phyloP scores from a whole-genome alignment of 2,329 filamentous ascomycete species.

The Diaporthe caulivora region DNA sequence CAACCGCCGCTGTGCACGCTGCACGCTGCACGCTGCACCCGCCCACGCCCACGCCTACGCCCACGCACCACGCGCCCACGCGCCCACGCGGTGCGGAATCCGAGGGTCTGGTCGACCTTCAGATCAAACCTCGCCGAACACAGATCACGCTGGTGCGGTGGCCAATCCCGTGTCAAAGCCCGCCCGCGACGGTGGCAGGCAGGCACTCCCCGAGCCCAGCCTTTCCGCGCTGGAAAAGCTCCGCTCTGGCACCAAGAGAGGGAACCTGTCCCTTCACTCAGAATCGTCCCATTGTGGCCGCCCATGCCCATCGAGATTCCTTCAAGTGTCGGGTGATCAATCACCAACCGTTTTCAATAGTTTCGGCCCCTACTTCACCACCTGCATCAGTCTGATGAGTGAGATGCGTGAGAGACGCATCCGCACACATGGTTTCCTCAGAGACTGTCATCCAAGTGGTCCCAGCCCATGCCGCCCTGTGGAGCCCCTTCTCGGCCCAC shows the following conservation, averaged over 20 bases:
- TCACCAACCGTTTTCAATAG: constrained; percentile 38
- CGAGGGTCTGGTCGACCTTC: constrained; percentile 32
- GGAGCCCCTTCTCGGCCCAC: constrained; percentile 37
- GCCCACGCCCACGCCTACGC: background rate
- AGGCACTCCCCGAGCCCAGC: constrained; percentile 28
- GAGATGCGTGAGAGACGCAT: constrained; percentile 40
- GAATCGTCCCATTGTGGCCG: constrained; percentile 24
- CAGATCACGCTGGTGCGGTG: constrained; percentile 32
- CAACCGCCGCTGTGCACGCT: constrained; percentile 25
- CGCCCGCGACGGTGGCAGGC: constrained; percentile 31
- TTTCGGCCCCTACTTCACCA: constrained; percentile 39
- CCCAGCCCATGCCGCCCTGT: constrained; percentile 38
- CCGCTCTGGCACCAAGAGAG: constrained; percentile 33
- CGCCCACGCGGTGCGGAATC: constrained; percentile 27
- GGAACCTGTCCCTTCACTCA: constrained; percentile 27
- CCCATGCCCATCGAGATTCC: constrained; percentile 31
- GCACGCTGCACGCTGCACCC: background rate
- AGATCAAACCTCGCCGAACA: constrained; percentile 33
- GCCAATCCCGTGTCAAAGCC: constrained; percentile 34
- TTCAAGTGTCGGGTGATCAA: constrained; percentile 37
- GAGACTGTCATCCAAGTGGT: constrained; percentile 37
- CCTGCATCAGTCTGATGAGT: constrained; percentile 39
- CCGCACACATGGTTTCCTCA: constrained; percentile 39
- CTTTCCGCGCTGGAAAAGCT: constrained; percentile 32
- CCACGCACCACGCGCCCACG: constrained; percentile 7